phyloP scores from a whole-genome alignment of 306 rosid genomes.

The Corylus avellana region DNA sequence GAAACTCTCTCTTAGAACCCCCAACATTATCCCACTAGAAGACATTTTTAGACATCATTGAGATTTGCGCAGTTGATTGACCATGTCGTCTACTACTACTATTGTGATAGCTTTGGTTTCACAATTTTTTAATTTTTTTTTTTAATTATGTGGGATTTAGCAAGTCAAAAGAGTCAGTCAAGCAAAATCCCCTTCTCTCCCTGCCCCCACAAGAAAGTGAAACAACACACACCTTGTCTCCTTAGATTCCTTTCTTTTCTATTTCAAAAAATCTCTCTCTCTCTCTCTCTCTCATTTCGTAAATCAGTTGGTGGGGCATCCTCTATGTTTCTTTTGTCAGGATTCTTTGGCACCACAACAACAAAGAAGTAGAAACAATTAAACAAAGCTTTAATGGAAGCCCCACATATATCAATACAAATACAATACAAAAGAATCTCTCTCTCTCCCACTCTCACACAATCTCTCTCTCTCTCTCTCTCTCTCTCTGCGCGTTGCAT shows the following conservation, averaged over 20 bases:
- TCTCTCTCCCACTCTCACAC: not conserved
- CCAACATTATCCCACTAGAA: constrained; percentile 42
- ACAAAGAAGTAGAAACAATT: constrained; percentile 47
- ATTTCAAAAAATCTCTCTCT: constrained; percentile 35
- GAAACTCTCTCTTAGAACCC: constrained; percentile 23
- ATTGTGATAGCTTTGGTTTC: constrained; percentile 17
- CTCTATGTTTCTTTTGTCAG: constrained; percentile 85
- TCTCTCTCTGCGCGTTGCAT: too few species aligned
- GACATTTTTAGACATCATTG: constrained; percentile 20
- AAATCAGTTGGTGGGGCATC: constrained; percentile 82
- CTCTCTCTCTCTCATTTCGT: constrained; percentile 54
- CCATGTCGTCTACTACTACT: not conserved
- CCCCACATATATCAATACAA: constrained; percentile 41
- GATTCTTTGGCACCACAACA: constrained; percentile 67
- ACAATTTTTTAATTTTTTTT: constrained; percentile 15
- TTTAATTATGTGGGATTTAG: constrained; percentile 18
- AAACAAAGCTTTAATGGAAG: constrained; percentile 43
- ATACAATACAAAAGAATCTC: constrained; percentile 38
- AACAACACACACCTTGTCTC: constrained; percentile 72
- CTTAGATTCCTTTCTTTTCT: constrained; percentile 81
- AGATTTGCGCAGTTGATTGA: too few species aligned
- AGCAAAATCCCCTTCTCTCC: constrained; percentile 44
- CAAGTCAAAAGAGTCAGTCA: constrained; percentile 80
- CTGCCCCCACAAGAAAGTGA: constrained; percentile 84
- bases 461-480: too few species aligned